These are phyloP conservation scores for Metarhizium anisopliae DNA, from an alignment of 2,329 filamentous ascomycete species.

Conservation along the genomic window DNA sequence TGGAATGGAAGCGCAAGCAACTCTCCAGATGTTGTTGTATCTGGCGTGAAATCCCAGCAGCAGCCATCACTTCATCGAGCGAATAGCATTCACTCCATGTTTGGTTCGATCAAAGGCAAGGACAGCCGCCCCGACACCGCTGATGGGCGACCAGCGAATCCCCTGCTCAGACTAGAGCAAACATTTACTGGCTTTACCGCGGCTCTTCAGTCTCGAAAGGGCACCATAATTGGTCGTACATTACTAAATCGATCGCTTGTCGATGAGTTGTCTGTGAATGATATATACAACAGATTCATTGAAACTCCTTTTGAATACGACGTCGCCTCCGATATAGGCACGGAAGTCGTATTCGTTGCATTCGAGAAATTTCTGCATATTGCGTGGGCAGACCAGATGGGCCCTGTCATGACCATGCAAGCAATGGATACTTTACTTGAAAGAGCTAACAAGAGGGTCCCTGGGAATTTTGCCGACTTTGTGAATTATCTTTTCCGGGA, in stretches of 20 bases:
- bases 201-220: slow-evolving; percentile 74
- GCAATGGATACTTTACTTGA: slow-evolving; percentile 68
- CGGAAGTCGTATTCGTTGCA: slow-evolving; percentile 80
- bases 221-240: slow-evolving; percentile 72
- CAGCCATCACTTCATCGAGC: slow-evolving; percentile 31
- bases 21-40: slow-evolving; percentile 14
- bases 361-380: slow-evolving; percentile 90
- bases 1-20: slow-evolving; percentile 52
- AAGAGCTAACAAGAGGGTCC: slow-evolving; percentile 54
- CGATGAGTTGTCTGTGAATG: slow-evolving; percentile 76
- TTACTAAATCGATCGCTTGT: slow-evolving; percentile 61
- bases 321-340: slow-evolving; percentile 61
- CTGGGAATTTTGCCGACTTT: slow-evolving; percentile 64
- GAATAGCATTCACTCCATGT: slow-evolving; percentile 44
- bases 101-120: slow-evolving; percentile 44
- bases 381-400: slow-evolving; percentile 84
- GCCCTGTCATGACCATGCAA: slow-evolving; percentile 66
- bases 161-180: slow-evolving; percentile 68
- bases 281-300: slow-evolving; percentile 80
- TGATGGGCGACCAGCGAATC: slow-evolving; percentile 51
- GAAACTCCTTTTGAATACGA: slow-evolving; percentile 76
- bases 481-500: slow-evolving; percentile 55
- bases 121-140: slow-evolving; percentile 28
- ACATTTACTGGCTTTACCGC: slow-evolving; percentile 78
- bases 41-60: slow-evolving; percentile 30